Evolutionary conservation across 805 yeast species (phyloP).

Genomic region (Blastobotrys americana): DNA sequence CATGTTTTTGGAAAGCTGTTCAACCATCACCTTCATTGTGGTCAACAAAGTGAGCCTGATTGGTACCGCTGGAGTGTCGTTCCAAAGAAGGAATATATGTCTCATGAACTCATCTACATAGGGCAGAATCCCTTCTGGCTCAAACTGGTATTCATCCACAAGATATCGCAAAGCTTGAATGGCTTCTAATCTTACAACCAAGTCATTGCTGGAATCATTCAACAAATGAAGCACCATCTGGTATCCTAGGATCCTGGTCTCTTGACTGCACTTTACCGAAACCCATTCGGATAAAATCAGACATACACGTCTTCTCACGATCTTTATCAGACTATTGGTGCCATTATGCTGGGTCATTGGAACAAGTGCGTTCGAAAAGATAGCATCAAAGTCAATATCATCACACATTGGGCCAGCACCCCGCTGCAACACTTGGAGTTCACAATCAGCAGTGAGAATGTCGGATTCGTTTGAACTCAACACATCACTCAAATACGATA

Average conservation of each 20-base stretch:
- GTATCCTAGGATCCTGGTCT: slow-evolving; percentile 53
- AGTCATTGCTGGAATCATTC: slow-evolving; percentile 49
- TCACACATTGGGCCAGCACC: slow-evolving; percentile 61
- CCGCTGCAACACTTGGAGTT: slow-evolving; percentile 74
- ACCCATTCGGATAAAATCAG: slow-evolving; percentile 78
- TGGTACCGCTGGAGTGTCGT: slow-evolving; percentile 52
- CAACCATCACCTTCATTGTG: slow-evolving; percentile 51
- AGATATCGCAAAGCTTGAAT: slow-evolving; percentile 60
- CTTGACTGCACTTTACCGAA: slow-evolving; percentile 52
- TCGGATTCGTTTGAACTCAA: slow-evolving; percentile 34
- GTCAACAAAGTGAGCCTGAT: slow-evolving; percentile 68
- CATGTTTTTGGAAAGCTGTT: slow-evolving; percentile 26
- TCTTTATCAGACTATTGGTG: slow-evolving; percentile 44
- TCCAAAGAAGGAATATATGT: slow-evolving; percentile 43
- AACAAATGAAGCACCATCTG: slow-evolving; percentile 48
- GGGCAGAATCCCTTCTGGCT: slow-evolving; percentile 59
- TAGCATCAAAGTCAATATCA: slow-evolving; percentile 58
- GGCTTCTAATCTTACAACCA: slow-evolving; percentile 74
- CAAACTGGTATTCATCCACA: slow-evolving; percentile 83
- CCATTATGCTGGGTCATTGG: slow-evolving; percentile 48
- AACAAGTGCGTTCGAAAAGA: slow-evolving; percentile 53
- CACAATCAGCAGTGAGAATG: slow-evolving; percentile 67
- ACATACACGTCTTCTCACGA: slow-evolving; percentile 71
- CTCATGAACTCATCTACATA: slow-evolving; percentile 48
- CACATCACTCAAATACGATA: slow-evolving; percentile 48